Conservation (phyloP, 2,329 filamentous ascomycete genomes). For the Pseudogymnoascus sp. region DNA sequence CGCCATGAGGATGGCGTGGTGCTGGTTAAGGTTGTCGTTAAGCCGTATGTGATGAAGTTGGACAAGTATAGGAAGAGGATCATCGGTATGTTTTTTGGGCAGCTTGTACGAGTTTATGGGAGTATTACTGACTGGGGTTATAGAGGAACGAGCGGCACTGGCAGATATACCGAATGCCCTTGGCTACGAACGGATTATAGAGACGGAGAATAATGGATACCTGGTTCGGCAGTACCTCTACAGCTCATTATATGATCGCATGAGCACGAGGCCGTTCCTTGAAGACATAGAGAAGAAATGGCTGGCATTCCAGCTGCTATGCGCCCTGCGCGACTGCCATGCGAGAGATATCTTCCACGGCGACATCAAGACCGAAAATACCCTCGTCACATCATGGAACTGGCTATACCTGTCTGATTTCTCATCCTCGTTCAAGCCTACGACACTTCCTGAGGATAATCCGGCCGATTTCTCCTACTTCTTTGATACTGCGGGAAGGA, state of each 20-base stretch:
- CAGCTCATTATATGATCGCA: constrained; percentile 91
- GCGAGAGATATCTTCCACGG: constrained; percentile 84
- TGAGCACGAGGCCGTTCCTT: constrained; percentile 91
- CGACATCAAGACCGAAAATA: constrained; percentile 97
- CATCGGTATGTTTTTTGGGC: constrained; percentile 46
- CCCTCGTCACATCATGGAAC: constrained; percentile 97
- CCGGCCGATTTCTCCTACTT: constrained; percentile 97
- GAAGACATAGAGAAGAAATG: constrained; percentile 99
- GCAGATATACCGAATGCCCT: constrained; percentile 84
- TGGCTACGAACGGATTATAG: constrained; percentile 80
- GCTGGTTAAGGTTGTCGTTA: constrained; percentile 89
- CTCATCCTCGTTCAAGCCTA: constrained; percentile 89
- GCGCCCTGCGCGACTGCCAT: constrained; percentile 86
- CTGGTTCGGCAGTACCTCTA: constrained; percentile 92
- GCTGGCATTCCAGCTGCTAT: constrained; percentile 92
- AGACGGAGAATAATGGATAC: constrained; percentile 86
- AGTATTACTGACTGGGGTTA: constrained; percentile 13
- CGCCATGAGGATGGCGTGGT: constrained; percentile 84
- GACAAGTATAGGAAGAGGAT: constrained; percentile 71
- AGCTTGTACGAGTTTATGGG: background rate
- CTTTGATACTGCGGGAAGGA: constrained; percentile 83
- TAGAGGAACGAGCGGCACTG: constrained; percentile 71
- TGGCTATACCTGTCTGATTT: constrained; percentile 99
- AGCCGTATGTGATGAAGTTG: constrained; percentile 78
- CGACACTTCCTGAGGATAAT: constrained; percentile 89